phyloP scores from a whole-genome alignment of 148 eudicot genomes.

The Vaccinium macrocarpon region DNA sequence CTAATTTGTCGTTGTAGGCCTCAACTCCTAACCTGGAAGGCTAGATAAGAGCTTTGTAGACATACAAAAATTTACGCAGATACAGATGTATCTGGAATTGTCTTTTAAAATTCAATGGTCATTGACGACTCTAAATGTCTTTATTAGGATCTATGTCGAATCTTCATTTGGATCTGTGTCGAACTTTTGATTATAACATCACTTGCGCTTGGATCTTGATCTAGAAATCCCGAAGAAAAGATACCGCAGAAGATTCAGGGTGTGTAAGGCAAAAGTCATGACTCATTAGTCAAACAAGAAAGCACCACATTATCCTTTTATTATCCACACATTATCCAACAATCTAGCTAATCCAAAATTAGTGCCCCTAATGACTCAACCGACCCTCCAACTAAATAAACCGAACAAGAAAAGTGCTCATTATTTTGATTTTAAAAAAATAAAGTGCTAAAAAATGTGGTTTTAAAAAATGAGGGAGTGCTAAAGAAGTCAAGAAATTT shows the following conservation, averaged over 20 bases:
- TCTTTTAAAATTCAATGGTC: too few relatives aligned
- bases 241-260: neutral
- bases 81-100: too few relatives aligned
- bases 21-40: too few relatives aligned
- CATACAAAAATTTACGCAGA: too few relatives aligned
- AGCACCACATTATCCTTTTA: neutral
- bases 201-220: neutral
- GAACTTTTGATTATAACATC: too few relatives aligned
- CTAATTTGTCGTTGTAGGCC: too few relatives aligned
- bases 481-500: neutral
- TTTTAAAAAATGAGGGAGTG: neutral
- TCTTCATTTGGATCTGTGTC: too few relatives aligned
- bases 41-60: too few relatives aligned
- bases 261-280: neutral
- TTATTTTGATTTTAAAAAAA: neutral
- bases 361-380: conserved; percentile 1
- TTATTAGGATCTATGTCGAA: too few relatives aligned
- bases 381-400: neutral
- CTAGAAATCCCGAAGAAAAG: neutral
- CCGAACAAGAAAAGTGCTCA: neutral
- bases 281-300: neutral
- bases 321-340: neutral
- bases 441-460: neutral
- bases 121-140: too few relatives aligned
- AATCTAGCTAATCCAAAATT: neutral